These are phyloP conservation scores for Pseudonitzschia delicatissima DNA, from an alignment of 108 stramenopile genomes.

Conservation along the genomic window DNA sequence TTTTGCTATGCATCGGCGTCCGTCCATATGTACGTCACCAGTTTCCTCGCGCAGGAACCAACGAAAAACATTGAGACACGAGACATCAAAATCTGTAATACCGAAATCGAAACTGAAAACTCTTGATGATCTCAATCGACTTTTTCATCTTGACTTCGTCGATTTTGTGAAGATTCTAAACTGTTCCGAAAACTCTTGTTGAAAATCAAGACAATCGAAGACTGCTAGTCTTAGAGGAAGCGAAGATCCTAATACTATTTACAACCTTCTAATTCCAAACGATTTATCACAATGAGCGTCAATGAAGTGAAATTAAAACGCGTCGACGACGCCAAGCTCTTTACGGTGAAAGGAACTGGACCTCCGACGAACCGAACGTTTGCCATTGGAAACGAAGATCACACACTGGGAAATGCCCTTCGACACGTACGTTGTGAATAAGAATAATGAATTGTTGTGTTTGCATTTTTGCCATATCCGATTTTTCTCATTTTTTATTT, in stretches of 20 bases:
- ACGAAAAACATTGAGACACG: too few relatives aligned
- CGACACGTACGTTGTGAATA: conserved; percentile 64
- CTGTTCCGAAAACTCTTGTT: too few relatives aligned
- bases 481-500: neutral
- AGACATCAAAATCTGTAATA: too few relatives aligned
- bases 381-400: conserved; percentile 90
- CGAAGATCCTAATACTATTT: too few relatives aligned
- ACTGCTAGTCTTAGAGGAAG: too few relatives aligned
- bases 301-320: conserved; percentile 66
- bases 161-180: too few relatives aligned
- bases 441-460: neutral
- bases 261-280: too few relatives aligned
- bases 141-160: too few relatives aligned
- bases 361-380: conserved; percentile 75
- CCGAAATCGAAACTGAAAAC: too few relatives aligned
- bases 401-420: conserved; percentile 93
- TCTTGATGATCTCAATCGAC: too few relatives aligned
- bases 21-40: neutral
- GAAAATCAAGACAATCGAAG: too few relatives aligned
- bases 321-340: conserved; percentile 24
- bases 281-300: conserved; percentile 66
- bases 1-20: neutral
- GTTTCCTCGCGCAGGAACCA: neutral
- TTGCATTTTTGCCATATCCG: neutral
- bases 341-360: conserved; percentile 70